Conservation (phyloP, 202 grass and related monocot genomes). For the Setaria viridis region DNA sequence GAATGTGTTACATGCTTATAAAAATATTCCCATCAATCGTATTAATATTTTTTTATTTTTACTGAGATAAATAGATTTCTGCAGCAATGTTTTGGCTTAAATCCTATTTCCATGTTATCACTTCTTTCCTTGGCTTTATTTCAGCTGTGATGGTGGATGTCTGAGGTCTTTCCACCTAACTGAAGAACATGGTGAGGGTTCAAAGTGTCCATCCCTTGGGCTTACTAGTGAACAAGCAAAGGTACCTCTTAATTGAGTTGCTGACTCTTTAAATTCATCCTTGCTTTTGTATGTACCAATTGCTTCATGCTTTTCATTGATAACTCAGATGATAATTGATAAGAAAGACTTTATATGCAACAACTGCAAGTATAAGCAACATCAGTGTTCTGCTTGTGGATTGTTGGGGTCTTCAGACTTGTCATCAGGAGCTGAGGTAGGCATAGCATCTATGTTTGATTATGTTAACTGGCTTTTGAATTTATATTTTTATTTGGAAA, state of each 20-base stretch:
- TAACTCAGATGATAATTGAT: slow-evolving; percentile 47
- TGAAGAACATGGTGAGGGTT: slow-evolving; percentile 46
- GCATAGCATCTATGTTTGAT: slow-evolving; percentile 5
- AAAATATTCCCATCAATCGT: not conserved
- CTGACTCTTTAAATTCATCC: not conserved
- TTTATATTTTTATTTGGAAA: slow-evolving; percentile 9
- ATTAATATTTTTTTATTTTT: not conserved
- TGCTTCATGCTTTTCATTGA: slow-evolving; percentile 22
- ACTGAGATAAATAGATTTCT: not conserved
- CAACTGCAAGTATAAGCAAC: slow-evolving; percentile 76
- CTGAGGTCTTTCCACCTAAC: slow-evolving; percentile 82
- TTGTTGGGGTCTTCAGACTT: slow-evolving; percentile 74
- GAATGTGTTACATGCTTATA: not conserved
- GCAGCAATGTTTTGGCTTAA: not conserved
- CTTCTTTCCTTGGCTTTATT: slow-evolving; percentile 36
- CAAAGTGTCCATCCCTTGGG: slow-evolving; percentile 55
- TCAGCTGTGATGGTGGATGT: slow-evolving; percentile 79
- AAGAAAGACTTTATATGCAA: slow-evolving; percentile 65
- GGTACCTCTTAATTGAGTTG: slow-evolving; percentile 46
- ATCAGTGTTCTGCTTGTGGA: slow-evolving; percentile 86
- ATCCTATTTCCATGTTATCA: slow-evolving; percentile 28
- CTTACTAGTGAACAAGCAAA: slow-evolving; percentile 52
- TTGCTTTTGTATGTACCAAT: slow-evolving; percentile 3
- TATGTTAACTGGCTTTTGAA: slow-evolving; percentile 3
- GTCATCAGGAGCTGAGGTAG: slow-evolving; percentile 65